Conservation (phyloP, 805 yeast genomes). For the Tetrapisispora arboricola region DNA sequence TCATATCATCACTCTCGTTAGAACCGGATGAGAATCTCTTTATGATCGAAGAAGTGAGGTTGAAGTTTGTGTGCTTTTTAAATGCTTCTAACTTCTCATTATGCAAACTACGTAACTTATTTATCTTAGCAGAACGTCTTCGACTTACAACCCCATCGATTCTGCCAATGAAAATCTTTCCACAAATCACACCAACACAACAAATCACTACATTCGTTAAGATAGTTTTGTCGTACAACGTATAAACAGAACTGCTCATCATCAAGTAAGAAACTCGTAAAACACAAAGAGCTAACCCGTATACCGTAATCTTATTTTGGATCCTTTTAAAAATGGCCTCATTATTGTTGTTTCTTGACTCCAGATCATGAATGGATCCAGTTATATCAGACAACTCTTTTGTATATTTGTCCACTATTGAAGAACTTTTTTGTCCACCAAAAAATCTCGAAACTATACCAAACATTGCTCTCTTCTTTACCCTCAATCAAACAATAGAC, state of each 20-base stretch:
- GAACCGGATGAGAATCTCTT: conserved; percentile 49
- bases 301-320: conserved; percentile 13
- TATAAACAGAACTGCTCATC: neutral
- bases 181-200: neutral
- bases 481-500: no score
- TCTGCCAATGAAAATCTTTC: neutral
- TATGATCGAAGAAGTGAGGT: conserved; percentile 64
- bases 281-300: conserved; percentile 11
- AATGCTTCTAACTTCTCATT: conserved; percentile 50
- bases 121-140: conserved; percentile 14
- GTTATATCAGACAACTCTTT: conserved; percentile 23
- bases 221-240: neutral
- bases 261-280: neutral
- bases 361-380: conserved; percentile 20
- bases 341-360: conserved; percentile 13
- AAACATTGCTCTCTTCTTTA: neutral
- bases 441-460: conserved; percentile 1
- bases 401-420: conserved; percentile 20
- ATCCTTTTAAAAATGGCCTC: conserved; percentile 10
- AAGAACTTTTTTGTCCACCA: conserved; percentile 6
- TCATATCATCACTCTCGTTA: conserved; percentile 37
- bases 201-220: neutral
- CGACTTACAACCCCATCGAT: neutral
- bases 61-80: conserved; percentile 63
- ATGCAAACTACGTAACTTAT: conserved; percentile 36